A percentile compares a stretch with the other conserved stretches of the same genome.
These are phyloP conservation scores for Spathaspora boniae DNA, from an alignment of 805 yeast genomes.

Conservation along the genomic window DNA sequence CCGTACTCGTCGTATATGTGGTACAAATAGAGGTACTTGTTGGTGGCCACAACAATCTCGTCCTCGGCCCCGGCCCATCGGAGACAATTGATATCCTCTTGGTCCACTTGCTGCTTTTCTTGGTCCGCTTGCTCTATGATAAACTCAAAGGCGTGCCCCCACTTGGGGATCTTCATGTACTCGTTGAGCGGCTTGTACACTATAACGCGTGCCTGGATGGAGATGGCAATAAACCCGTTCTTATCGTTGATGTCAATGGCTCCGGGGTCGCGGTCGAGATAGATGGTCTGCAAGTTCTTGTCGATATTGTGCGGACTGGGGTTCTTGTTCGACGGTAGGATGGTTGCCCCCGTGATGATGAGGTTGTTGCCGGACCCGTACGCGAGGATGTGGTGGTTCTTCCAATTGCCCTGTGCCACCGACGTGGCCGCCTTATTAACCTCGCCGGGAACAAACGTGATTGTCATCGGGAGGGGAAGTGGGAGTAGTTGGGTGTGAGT, in stretches of 20 bases:
- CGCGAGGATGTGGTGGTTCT: slow-evolving; percentile 55
- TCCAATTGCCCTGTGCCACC: slow-evolving; percentile 63
- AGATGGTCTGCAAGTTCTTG: slow-evolving; percentile 68
- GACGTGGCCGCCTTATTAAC: slow-evolving; percentile 60
- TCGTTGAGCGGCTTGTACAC: slow-evolving; percentile 58
- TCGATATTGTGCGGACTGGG: slow-evolving; percentile 6
- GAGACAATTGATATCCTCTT: slow-evolving; percentile 35
- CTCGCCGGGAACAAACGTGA: slow-evolving; percentile 81
- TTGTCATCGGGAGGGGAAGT: slow-evolving; percentile 41
- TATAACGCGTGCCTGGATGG: slow-evolving; percentile 39
- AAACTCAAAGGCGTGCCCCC: slow-evolving; percentile 40
- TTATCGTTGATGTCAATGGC: slow-evolving; percentile 60
- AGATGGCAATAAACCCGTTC: slow-evolving; percentile 60
- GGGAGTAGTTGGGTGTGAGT: background rate
- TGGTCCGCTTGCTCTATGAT: too few relatives aligned
- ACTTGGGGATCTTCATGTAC: slow-evolving; percentile 40
- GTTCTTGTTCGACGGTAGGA: slow-evolving; percentile 8
- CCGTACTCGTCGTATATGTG: slow-evolving; percentile 48
- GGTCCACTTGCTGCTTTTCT: too few relatives aligned
- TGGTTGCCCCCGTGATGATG: slow-evolving; percentile 39
- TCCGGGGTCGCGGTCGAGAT: slow-evolving; percentile 60
- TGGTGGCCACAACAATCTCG: slow-evolving; percentile 64
- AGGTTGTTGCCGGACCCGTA: slow-evolving; percentile 90
- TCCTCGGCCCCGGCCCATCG: slow-evolving; percentile 51
- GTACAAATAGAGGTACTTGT: slow-evolving; percentile 50